Evolutionary conservation across 1,284 basidiomycete species (phyloP).

Genomic region (Cystobasidium sp.): DNA sequence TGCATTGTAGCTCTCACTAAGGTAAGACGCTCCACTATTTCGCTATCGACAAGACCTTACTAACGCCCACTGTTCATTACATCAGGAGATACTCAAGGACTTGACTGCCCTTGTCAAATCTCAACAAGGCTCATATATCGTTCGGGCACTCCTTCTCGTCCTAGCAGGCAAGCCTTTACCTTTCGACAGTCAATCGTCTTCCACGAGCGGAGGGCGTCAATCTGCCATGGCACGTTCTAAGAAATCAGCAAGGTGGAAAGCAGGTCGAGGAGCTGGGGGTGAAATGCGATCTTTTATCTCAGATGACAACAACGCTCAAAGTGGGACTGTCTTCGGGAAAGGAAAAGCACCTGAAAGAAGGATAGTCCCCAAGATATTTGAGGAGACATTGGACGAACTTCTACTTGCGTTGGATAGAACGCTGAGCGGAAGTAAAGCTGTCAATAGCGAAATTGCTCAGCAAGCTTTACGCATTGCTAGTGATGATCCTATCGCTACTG

Average conservation of each 20-base stretch:
- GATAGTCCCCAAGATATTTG: slow-evolving; percentile 64
- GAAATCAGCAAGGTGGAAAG: slow-evolving; percentile 67
- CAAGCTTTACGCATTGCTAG: slow-evolving; percentile 26
- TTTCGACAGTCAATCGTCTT: slow-evolving; percentile 46
- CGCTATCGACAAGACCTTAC: neutral
- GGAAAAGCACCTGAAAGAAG: slow-evolving; percentile 55
- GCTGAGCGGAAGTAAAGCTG: slow-evolving; percentile 17
- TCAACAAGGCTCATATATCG: slow-evolving; percentile 78
- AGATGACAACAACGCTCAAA: neutral
- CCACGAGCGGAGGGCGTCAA: slow-evolving; percentile 51
- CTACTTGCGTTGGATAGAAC: slow-evolving; percentile 61
- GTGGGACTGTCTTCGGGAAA: slow-evolving; percentile 52
- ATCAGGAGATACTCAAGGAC: slow-evolving; percentile 24
- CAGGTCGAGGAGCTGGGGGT: slow-evolving; percentile 13
- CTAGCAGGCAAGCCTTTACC: slow-evolving; percentile 65
- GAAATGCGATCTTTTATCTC: slow-evolving; percentile 34
- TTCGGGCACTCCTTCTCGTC: slow-evolving; percentile 76
- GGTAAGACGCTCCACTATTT: slow-evolving; percentile 58
- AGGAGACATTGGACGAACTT: slow-evolving; percentile 62
- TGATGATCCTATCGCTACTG: slow-evolving; percentile 36
- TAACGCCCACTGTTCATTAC: neutral
- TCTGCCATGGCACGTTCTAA: slow-evolving; percentile 61
- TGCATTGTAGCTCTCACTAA: slow-evolving; percentile 69
- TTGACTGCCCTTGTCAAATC: slow-evolving; percentile 26
- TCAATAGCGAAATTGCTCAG: slow-evolving; percentile 5